Conservation (phyloP, 2,329 filamentous ascomycete genomes). For the Botrytis sinoallii region DNA sequence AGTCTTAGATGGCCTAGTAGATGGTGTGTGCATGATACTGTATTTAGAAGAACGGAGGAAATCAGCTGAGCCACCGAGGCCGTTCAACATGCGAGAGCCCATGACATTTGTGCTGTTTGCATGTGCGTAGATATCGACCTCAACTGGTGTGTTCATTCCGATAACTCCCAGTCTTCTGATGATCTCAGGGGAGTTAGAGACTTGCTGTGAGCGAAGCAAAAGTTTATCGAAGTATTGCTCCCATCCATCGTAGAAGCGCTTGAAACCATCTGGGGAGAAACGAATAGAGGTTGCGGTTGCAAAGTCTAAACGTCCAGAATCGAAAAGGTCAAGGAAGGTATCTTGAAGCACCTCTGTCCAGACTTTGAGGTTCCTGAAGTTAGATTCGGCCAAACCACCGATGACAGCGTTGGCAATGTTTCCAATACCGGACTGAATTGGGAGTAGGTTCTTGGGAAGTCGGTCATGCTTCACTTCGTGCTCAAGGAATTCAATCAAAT, state of each 20-base stretch:
- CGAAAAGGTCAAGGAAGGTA: constrained; percentile 89
- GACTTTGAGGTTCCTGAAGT: constrained; percentile 84
- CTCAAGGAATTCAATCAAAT: constrained; percentile 82
- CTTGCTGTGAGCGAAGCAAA: constrained; percentile 80
- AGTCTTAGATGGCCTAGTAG: constrained; percentile 73
- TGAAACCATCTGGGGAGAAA: constrained; percentile 87
- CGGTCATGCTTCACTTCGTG: constrained; percentile 79
- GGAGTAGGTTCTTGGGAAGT: constrained; percentile 72
- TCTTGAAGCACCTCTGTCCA: constrained; percentile 86
- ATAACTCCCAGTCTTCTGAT: constrained; percentile 84
- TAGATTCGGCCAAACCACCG: constrained; percentile 74
- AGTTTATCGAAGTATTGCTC: constrained; percentile 77
- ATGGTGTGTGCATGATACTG: constrained; percentile 91
- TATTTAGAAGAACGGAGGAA: constrained; percentile 79
- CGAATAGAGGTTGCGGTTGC: constrained; percentile 87
- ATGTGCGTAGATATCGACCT: constrained; percentile 93
- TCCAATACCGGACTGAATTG: constrained; percentile 83
- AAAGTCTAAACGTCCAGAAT: constrained; percentile 82
- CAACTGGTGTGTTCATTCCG: constrained; percentile 92
- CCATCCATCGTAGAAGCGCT: constrained; percentile 86
- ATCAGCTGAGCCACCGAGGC: constrained; percentile 76
- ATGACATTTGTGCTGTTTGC: constrained; percentile 89
- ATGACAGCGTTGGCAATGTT: constrained; percentile 93
- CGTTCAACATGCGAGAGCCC: constrained; percentile 84
- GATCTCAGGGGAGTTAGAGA: constrained; percentile 87